Percentiles rank a stretch among this genome's conserved stretches.
phyloP scores from a whole-genome alignment of 1,139 yeast species.

The Diutina ranongensis region DNA sequence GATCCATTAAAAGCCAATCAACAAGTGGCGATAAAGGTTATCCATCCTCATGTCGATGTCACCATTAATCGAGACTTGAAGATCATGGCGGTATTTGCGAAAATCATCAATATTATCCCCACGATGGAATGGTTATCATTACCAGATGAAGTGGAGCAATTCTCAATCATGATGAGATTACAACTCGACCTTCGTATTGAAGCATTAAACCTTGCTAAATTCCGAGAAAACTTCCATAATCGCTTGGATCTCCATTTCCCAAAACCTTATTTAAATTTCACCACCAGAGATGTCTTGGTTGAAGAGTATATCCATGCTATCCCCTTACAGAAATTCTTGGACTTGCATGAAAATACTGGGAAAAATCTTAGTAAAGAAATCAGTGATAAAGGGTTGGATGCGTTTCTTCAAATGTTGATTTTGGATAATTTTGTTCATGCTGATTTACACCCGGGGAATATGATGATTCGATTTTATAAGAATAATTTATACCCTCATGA shows the following conservation, averaged over 20 bases:
- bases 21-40: conserved; percentile 79
- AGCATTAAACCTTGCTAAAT: conserved; percentile 64
- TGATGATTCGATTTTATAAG: conserved; percentile 66
- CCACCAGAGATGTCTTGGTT: conserved; percentile 66
- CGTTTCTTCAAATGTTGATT: conserved; percentile 85
- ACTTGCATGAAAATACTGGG: conserved; percentile 30
- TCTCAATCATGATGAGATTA: conserved; percentile 71
- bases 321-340: conserved; percentile 61
- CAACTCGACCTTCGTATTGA: conserved; percentile 88
- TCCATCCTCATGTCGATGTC: conserved; percentile 75
- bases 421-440: conserved; percentile 92
- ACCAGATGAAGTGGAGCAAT: conserved; percentile 90
- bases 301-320: conserved; percentile 81
- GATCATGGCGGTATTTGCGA: conserved; percentile 77
- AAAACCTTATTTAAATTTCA: conserved; percentile 51
- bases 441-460: conserved; percentile 93
- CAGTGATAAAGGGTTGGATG: conserved; percentile 81
- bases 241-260: conserved; percentile 71
- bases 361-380: conserved; percentile 57
- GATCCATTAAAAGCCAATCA: conserved; percentile 26
- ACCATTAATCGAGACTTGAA: conserved; percentile 70
- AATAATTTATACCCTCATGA: conserved; percentile 33
- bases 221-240: conserved; percentile 48
- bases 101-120: conserved; percentile 56
- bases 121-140: conserved; percentile 96